Conservation (phyloP, 495 filamentous ascomycete genomes). For the Annulohypoxylon maeteangense region DNA sequence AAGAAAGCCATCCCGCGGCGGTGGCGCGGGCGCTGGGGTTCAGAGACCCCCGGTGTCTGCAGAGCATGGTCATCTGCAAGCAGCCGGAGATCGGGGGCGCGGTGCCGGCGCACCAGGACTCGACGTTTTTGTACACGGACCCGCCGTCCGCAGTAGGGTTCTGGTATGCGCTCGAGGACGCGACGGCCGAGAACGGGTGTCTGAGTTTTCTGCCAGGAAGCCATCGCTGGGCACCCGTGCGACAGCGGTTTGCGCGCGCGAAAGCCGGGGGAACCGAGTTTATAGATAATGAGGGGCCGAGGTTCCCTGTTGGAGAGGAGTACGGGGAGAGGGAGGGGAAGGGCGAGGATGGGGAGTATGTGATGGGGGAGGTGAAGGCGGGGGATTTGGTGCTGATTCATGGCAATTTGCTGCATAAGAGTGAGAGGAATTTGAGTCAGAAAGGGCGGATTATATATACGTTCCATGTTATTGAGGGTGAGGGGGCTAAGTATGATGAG, state of each 20-base stretch:
- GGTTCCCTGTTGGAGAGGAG: conserved; percentile 56
- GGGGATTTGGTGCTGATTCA: conserved; percentile 93
- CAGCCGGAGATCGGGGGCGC: conserved; percentile 94
- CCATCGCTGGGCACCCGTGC: conserved; percentile 73
- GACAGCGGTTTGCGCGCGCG: conserved; percentile 76
- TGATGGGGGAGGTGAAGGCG: conserved; percentile 82
- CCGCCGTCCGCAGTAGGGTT: conserved; percentile 91
- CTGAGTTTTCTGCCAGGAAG: conserved; percentile 84
- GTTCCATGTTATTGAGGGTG: conserved; percentile 95
- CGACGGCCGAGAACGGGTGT: conserved; percentile 84
- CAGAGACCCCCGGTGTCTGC: conserved; percentile 73
- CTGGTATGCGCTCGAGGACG: conserved; percentile 96
- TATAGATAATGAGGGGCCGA: conserved; percentile 55
- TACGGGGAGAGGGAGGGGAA: conserved; percentile 49
- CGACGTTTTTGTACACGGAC: conserved; percentile 90
- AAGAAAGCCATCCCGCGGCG: conserved; percentile 56
- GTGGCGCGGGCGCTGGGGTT: conserved; percentile 81
- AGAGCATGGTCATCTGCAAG: conserved; percentile 98
- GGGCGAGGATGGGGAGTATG: conserved; percentile 65
- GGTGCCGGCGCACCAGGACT: conserved; percentile 90
- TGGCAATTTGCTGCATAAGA: conserved; percentile 96
- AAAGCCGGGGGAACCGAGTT: conserved; percentile 62
- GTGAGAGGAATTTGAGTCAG: conserved; percentile 85
- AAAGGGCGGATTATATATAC: conserved; percentile 96
- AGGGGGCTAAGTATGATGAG: conserved; percentile 78